phyloP scores from a whole-genome alignment of 2,329 filamentous ascomycete species.

The Xylariaceae sp. region DNA sequence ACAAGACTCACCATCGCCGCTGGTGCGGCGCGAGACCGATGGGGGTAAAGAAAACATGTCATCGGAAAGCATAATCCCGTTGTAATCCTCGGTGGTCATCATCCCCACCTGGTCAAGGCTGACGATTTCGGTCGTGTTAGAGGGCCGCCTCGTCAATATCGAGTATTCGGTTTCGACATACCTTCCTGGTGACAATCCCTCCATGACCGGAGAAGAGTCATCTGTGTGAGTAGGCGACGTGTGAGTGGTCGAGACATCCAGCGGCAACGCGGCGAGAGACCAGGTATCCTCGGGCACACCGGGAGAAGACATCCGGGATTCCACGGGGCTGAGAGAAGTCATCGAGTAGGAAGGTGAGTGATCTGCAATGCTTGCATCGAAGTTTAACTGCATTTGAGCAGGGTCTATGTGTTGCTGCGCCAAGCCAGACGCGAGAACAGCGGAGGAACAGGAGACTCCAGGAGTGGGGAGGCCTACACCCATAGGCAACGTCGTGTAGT shows the following conservation, averaged over 20 bases:
- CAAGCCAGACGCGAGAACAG: constrained; percentile 35
- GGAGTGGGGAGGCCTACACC: constrained; percentile 35
- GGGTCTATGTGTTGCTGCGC: constrained; percentile 49
- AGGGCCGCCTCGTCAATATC: constrained; percentile 14
- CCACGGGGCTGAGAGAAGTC: constrained; percentile 42
- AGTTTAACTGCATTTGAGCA: constrained; percentile 46
- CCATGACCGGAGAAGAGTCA: constrained; percentile 42
- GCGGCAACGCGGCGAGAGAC: constrained; percentile 23
- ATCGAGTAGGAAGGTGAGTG: constrained; percentile 46
- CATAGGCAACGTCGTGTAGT: constrained; percentile 40
- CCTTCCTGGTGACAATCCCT: constrained; percentile 46
- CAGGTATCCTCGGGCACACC: constrained; percentile 42
- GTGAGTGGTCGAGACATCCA: too few relatives aligned
- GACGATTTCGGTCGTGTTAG: constrained; percentile 23
- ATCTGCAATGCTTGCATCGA: constrained; percentile 40
- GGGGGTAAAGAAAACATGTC: constrained; percentile 32
- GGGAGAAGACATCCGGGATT: constrained; percentile 44
- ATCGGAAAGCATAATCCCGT: constrained; percentile 27
- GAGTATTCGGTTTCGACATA: constrained; percentile 30
- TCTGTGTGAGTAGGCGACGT: constrained; percentile 37
- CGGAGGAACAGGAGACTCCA: constrained; percentile 34
- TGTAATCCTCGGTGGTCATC: constrained; percentile 30
- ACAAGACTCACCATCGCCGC: constrained; percentile 44
- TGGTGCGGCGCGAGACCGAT: constrained; percentile 40
- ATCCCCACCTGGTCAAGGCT: constrained; percentile 33